phyloP scores from a whole-genome alignment of 2,329 filamentous ascomycete species.

The Colletotrichum echinochloae region DNA sequence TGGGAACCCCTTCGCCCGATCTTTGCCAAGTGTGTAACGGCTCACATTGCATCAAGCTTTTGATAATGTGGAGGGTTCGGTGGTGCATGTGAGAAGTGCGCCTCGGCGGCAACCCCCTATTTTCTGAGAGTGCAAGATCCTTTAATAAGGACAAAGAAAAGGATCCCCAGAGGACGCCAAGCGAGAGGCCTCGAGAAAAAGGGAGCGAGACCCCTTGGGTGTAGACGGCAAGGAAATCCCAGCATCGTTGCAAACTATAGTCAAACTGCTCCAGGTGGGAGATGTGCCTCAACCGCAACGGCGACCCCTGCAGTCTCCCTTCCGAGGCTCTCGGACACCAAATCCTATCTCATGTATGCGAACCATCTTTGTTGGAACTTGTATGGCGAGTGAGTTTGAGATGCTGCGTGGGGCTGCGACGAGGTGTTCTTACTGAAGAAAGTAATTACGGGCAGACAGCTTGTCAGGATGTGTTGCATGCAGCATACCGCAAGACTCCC shows the following conservation, averaged over 20 bases:
- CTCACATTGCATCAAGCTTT: no score
- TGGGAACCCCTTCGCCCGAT: no score
- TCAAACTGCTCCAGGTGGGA: background rate
- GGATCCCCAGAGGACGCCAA: no score
- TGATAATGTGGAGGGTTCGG: background rate
- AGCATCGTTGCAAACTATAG: background rate
- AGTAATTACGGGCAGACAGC: no score
- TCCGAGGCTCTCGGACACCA: background rate
- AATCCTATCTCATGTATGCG: background rate
- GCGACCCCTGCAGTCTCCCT: background rate
- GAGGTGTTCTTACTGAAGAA: no score
- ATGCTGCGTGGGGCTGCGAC: background rate
- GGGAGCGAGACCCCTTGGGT: background rate
- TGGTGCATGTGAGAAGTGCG: background rate
- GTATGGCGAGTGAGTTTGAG: background rate
- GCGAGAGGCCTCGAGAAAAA: no score
- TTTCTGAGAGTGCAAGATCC: background rate
- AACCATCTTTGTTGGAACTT: background rate
- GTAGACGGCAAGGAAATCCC: background rate
- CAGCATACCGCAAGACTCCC: no score
- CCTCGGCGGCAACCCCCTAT: fast-evolving
- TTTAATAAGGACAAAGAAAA: no score
- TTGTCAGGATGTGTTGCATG: no score
- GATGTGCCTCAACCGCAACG: background rate
- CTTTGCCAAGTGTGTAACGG: no score